phyloP scores from a whole-genome alignment of 73 alveolate species.

The Breviolum minutum region DNA sequence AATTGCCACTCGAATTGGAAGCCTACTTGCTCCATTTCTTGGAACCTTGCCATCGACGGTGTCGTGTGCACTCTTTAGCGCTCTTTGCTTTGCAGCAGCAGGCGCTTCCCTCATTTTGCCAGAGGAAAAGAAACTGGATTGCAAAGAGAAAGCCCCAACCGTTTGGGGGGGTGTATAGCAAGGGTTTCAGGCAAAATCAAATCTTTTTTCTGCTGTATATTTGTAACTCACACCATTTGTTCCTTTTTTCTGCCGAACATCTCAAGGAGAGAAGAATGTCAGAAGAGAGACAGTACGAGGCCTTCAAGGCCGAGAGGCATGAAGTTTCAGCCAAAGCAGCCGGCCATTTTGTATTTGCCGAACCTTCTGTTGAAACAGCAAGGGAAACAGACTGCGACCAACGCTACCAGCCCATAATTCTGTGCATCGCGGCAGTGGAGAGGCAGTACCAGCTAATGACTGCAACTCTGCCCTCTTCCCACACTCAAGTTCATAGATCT shows the following conservation, averaged over 20 bases:
- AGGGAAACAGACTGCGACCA: slow-evolving; percentile 13
- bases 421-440: not conserved
- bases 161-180: too few species aligned
- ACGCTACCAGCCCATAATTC: slow-evolving; percentile 51
- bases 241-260: not conserved
- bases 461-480: not conserved
- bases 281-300: not conserved
- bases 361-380: not conserved
- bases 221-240: not conserved
- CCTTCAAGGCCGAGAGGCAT: not conserved
- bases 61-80: slow-evolving; percentile 27
- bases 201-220: too few species aligned
- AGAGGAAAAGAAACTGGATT: not conserved
- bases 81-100: slow-evolving; percentile 33
- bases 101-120: slow-evolving; percentile 22
- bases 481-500: too few species aligned
- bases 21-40: slow-evolving; percentile 20
- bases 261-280: not conserved
- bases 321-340: not conserved
- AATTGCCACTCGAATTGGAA: slow-evolving; percentile 28
- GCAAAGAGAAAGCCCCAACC: not conserved
- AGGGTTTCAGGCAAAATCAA: not conserved
- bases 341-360: slow-evolving; percentile 35
- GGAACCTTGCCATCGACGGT: slow-evolving; percentile 51
- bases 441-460: not conserved